Conservation (phyloP, 352 stramenopile species). For the Phytophthora cajani region DNA sequence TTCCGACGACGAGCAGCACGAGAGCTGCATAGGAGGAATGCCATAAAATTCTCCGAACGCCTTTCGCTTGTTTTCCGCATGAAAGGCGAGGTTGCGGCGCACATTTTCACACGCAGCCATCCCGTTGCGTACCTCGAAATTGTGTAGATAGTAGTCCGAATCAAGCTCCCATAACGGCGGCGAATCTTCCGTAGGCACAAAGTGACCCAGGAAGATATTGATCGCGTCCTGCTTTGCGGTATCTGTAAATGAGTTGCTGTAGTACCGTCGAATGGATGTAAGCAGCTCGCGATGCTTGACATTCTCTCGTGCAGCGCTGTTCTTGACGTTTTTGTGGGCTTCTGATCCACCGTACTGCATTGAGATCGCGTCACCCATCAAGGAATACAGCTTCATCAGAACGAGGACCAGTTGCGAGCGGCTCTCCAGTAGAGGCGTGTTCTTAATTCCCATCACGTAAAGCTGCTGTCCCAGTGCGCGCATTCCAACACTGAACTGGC, state of each 20-base stretch:
- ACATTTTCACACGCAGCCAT: slow-evolving; percentile 68
- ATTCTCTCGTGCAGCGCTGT: slow-evolving; percentile 81
- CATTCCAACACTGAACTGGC: slow-evolving; percentile 88
- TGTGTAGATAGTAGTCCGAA: slow-evolving; percentile 93
- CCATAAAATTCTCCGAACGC: slow-evolving; percentile 46
- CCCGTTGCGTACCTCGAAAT: slow-evolving; percentile 86
- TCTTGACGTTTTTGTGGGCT: slow-evolving; percentile 98
- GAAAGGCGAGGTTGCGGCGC: slow-evolving; percentile 63
- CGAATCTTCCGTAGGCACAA: slow-evolving; percentile 71
- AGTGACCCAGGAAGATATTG: slow-evolving; percentile 98
- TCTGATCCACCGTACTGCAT: slow-evolving; percentile 99
- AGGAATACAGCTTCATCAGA: slow-evolving; percentile 98
- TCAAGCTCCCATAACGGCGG: slow-evolving; percentile 85
- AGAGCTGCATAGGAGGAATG: slow-evolving; percentile 34
- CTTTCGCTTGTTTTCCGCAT: slow-evolving; percentile 66
- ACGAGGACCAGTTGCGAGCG: slow-evolving; percentile 95
- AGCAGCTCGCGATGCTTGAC: slow-evolving; percentile 97
- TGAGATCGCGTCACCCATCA: slow-evolving; percentile 98
- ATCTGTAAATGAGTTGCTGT: slow-evolving; percentile 99
- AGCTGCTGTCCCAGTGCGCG: slow-evolving; percentile 95
- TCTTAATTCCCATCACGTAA: slow-evolving; percentile 97
- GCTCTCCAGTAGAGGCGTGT: slow-evolving; percentile 80
- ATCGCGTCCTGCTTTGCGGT: slow-evolving; percentile 98
- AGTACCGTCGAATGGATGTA: slow-evolving; percentile 98
- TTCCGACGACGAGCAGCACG: slow-evolving; percentile 45